phyloP scores from a whole-genome alignment of 345 rosid species.

The Lumnitzera racemosa region DNA sequence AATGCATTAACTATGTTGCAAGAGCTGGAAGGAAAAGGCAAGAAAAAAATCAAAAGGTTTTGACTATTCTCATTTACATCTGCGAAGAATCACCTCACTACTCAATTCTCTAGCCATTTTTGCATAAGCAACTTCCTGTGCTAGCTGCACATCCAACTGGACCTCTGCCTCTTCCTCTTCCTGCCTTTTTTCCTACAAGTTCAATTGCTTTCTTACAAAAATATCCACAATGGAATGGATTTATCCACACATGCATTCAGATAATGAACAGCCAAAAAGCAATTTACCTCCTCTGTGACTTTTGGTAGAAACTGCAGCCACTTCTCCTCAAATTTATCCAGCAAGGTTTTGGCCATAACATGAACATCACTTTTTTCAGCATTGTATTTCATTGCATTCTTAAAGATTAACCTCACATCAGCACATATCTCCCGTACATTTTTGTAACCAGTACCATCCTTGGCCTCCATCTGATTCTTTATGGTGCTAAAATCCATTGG shows the following conservation, averaged over 20 bases:
- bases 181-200: slow-evolving; percentile 53
- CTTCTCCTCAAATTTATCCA: slow-evolving; percentile 78
- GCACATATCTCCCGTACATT: slow-evolving; percentile 70
- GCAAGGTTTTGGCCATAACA: slow-evolving; percentile 76
- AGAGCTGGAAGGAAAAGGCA: too few relatives aligned
- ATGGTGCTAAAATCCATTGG: slow-evolving; percentile 95
- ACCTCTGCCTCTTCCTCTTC: slow-evolving; percentile 60
- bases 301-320: slow-evolving; percentile 75
- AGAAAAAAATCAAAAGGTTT: too few relatives aligned
- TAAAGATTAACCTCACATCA: slow-evolving; percentile 77
- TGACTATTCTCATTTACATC: too few relatives aligned
- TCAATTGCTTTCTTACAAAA: slow-evolving; percentile 9
- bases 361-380: slow-evolving; percentile 63
- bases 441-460: slow-evolving; percentile 72
- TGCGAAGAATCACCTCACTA: slow-evolving; percentile 36
- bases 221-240: not conserved
- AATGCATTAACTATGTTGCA: too few relatives aligned
- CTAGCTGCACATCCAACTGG: slow-evolving; percentile 53
- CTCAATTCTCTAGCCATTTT: slow-evolving; percentile 59
- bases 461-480: slow-evolving; percentile 83
- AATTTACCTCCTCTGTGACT: slow-evolving; percentile 70
- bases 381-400: slow-evolving; percentile 94
- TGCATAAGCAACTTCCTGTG: slow-evolving; percentile 70
- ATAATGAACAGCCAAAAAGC: not conserved
- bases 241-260: not conserved